These are phyloP conservation scores for Boletus mariae DNA, from an alignment of 1,284 basidiomycete genomes.

Conservation along the genomic window DNA sequence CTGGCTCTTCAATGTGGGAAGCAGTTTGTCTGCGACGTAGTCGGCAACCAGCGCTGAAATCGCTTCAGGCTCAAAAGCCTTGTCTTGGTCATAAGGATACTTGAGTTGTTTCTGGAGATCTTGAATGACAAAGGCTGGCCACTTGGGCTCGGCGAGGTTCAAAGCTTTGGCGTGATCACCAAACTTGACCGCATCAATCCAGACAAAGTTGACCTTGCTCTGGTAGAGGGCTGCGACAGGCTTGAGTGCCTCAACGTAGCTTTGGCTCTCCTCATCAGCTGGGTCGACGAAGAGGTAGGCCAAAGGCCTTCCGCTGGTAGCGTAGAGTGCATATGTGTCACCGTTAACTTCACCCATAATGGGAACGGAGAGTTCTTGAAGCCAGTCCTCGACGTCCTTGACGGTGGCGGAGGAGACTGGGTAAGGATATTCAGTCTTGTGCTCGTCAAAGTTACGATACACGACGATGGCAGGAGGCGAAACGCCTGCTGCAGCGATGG, in stretches of 20 bases:
- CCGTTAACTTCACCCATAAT: conserved; percentile 90
- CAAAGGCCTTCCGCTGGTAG: conserved; percentile 79
- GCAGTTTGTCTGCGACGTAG: conserved; percentile 72
- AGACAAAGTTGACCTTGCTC: conserved; percentile 94
- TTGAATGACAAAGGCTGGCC: conserved; percentile 95
- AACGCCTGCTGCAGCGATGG: conserved; percentile 69
- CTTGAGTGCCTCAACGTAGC: conserved; percentile 66
- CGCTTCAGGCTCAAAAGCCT: conserved; percentile 54
- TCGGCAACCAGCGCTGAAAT: conserved; percentile 61
- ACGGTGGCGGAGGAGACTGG: conserved; percentile 56
- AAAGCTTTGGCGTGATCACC: conserved; percentile 94
- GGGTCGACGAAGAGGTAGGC: conserved; percentile 96
- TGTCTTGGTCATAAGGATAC: conserved; percentile 79
- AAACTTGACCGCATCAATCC: conserved; percentile 96
- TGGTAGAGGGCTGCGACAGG: conserved; percentile 81
- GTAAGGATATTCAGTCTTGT: conserved; percentile 66
- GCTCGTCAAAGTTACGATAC: conserved; percentile 94
- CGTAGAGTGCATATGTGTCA: conserved; percentile 92
- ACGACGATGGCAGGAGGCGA: conserved; percentile 82
- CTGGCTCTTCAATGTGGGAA: conserved; percentile 88
- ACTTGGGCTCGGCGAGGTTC: conserved; percentile 80
- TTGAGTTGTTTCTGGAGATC: conserved; percentile 83
- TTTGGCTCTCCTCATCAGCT: conserved; percentile 61
- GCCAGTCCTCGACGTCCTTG: conserved; percentile 72
- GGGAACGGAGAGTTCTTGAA: conserved; percentile 84